Evolutionary conservation across 1,284 basidiomycete genomes (phyloP).

Genomic region (Takashimella tepidaria): DNA sequence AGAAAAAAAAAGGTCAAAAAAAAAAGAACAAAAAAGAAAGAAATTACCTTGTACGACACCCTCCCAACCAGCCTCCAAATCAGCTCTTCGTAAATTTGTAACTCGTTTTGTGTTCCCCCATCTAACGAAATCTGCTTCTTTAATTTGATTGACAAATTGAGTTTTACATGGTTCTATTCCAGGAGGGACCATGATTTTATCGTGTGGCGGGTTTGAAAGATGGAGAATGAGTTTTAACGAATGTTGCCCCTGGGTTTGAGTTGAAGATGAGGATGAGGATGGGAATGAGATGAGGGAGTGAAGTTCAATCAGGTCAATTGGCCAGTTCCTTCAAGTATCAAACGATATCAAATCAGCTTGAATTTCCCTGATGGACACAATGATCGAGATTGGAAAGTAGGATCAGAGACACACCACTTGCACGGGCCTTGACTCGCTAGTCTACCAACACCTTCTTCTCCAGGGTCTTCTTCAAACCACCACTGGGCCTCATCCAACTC

Average conservation of each 20-base stretch:
- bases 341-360: background rate
- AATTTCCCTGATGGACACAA: too few relatives aligned
- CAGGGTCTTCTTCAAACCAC: conserved; percentile 78
- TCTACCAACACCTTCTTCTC: conserved; percentile 45
- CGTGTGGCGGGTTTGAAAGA: conserved; percentile 65
- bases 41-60: conserved; percentile 81
- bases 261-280: conserved; percentile 11
- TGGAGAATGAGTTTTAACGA: conserved; percentile 77
- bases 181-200: conserved; percentile 73
- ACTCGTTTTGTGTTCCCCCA: conserved; percentile 92
- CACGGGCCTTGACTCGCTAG: conserved; percentile 48
- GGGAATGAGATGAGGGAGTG: conserved; percentile 48
- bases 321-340: conserved; percentile 80
- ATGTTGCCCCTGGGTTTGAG: conserved; percentile 25
- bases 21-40: conserved; percentile 2
- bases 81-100: conserved; percentile 76
- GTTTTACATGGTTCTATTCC: conserved; percentile 77
- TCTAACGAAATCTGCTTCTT: conserved; percentile 89
- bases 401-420: conserved; percentile 77
- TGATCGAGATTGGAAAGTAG: too few relatives aligned
- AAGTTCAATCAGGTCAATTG: conserved; percentile 85
- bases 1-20: conserved; percentile 1
- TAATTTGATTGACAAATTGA: conserved; percentile 86
- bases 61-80: conserved; percentile 92
- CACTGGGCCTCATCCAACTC: conserved; percentile 64